Percentiles rank a stretch among this genome's conserved stretches.
phyloP scores from a whole-genome alignment of 2,329 filamentous ascomycete species.

The Dothistroma septosporum region DNA sequence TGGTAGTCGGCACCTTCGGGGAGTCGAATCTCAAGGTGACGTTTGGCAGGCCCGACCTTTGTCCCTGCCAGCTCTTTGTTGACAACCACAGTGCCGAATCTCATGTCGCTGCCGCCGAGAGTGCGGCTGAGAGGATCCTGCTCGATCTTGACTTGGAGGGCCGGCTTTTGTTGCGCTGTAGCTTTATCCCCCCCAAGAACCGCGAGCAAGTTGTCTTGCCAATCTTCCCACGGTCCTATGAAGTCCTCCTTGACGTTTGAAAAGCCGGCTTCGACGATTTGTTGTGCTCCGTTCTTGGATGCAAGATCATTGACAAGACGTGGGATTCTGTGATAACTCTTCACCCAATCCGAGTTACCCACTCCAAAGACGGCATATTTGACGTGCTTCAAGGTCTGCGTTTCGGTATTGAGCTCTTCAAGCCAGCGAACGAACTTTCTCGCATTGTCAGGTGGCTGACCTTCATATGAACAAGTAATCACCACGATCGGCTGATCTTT shows the following conservation, averaged over 20 bases:
- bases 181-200: constrained; percentile 39
- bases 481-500: constrained; percentile 60
- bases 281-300: constrained; percentile 46
- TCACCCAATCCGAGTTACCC: constrained; percentile 54
- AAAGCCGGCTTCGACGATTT: constrained; percentile 36
- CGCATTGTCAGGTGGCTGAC: constrained; percentile 69
- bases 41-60: constrained; percentile 53
- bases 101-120: constrained; percentile 10
- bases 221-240: neutral
- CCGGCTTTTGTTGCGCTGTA: neutral
- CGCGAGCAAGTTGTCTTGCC: constrained; percentile 36
- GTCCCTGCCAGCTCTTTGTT: constrained; percentile 51
- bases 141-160: constrained; percentile 4
- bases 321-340: constrained; percentile 65
- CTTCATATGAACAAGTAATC: constrained; percentile 69
- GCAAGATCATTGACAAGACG: constrained; percentile 57
- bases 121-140: neutral
- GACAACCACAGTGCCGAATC: constrained; percentile 49
- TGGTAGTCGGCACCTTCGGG: constrained; percentile 55
- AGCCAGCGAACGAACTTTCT: constrained; percentile 65
- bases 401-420: constrained; percentile 39
- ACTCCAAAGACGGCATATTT: constrained; percentile 68
- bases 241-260: constrained; percentile 19
- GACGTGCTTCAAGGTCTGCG: constrained; percentile 44
- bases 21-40: constrained; percentile 43